Evolutionary conservation across 441 rosid species (phyloP), one percentile per base, ranked within the genome.

Genomic region (Viola pubescens): DNA sequence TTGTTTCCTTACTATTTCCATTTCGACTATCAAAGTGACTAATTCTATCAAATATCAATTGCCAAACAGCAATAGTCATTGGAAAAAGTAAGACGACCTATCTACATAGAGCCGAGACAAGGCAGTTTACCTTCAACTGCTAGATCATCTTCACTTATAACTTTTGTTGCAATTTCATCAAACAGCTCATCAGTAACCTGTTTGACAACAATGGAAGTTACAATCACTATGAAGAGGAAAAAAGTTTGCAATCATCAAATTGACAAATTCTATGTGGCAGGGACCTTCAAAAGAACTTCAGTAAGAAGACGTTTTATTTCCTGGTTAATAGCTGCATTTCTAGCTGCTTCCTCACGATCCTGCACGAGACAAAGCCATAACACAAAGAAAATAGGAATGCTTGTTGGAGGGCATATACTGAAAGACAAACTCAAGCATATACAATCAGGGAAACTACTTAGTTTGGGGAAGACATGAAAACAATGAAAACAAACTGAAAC

Each of bases 221-320:
- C 61, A 64, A 67, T 61, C 48, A 58, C 6, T 37, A 56, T 54
- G 42, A 37, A 58, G 56, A 74, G 9, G 41, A 42, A 53, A 43
- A 41, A 57, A 56, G 55, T 38, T 8, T 63, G 56, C 46, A 39
- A 56, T 66, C 61, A 26, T 26, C 34, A 26, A 26, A 26, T 26
- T 49, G 59, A n/a, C 54, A 75, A 61, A 60, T 60, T 65, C 68
- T 55, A 46, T 64, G 58, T 58, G 63, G 61, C 56, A 62, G 59
- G 60, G 66, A 91, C 99, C 98, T 87, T 90, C 62, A 82, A 78
- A 72, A 94, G 97, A 70, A 94, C 99, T 78, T 94, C 99, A 42
- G 99, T 94, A 60, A 88, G 77, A 58, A 91, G 69, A 56, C 94
- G 95, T 65, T 91, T 94, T 71, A 94, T 91, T 86, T 94, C 99